A percentile compares a stretch with the other conserved stretches of the same genome.
These are phyloP conservation scores for Jimgerdemannia lactiflua DNA, from an alignment of 192 early-diverging fungal genomes.

Conservation along the genomic window DNA sequence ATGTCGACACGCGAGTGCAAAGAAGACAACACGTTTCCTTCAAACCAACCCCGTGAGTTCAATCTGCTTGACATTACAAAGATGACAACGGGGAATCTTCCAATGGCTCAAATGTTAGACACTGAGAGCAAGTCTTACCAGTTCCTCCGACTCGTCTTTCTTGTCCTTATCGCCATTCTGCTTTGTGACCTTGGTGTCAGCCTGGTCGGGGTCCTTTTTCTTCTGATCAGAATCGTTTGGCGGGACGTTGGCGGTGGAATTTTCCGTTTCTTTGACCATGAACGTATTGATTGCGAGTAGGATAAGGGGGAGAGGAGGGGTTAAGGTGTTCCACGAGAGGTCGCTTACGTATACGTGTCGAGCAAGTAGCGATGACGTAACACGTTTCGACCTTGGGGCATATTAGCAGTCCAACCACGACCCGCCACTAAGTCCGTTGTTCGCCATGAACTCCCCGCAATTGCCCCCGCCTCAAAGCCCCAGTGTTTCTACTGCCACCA, in stretches of 20 bases:
- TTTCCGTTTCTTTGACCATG: slow-evolving; percentile 15
- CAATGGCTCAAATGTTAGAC: background rate
- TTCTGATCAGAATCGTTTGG: slow-evolving; percentile 12
- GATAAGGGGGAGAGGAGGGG: background rate
- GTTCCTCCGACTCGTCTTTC: slow-evolving; percentile 39
- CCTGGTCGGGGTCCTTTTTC: slow-evolving; percentile 10
- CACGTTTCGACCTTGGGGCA: background rate
- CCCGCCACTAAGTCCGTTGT: background rate
- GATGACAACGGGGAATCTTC: too few relatives aligned
- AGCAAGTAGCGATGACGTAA: background rate
- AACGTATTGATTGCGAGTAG: background rate
- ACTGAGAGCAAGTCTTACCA: slow-evolving; percentile 23
- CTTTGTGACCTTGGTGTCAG: slow-evolving; percentile 7
- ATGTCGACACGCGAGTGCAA: background rate
- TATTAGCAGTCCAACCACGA: background rate
- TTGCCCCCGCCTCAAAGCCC: background rate
- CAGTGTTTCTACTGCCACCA: background rate
- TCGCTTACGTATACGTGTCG: background rate
- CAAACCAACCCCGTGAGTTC: background rate
- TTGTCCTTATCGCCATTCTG: slow-evolving; percentile 29
- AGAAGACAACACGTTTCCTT: background rate
- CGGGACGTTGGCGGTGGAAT: slow-evolving; percentile 2
- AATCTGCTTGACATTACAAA: background rate
- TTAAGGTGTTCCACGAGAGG: background rate
- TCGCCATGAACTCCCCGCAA: background rate